phyloP scores from a whole-genome alignment of 2,329 filamentous ascomycete genomes.

The Coleophoma eucalyptorum region DNA sequence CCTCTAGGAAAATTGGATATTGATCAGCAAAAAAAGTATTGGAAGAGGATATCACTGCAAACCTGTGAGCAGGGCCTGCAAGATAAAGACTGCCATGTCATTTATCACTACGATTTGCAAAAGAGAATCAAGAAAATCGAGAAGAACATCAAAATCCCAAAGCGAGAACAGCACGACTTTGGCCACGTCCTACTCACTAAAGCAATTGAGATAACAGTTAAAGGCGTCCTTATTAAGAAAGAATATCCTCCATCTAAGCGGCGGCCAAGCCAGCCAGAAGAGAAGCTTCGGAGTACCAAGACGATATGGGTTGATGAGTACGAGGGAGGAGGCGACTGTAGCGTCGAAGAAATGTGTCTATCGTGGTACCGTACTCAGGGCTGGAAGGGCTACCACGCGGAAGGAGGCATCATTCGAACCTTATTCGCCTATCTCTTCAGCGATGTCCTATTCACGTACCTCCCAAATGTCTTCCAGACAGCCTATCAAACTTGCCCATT shows the following conservation, averaged over 20 bases:
- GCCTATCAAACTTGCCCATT: conserved; percentile 90
- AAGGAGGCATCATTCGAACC: conserved; percentile 89
- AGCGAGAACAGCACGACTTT: conserved; percentile 89
- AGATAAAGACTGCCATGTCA: conserved; percentile 84
- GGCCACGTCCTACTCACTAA: conserved; percentile 75
- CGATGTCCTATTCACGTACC: conserved; percentile 87
- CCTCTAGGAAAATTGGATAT: conserved; percentile 23
- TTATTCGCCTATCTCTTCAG: conserved; percentile 88
- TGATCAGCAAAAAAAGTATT: conserved; percentile 72
- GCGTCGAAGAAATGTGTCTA: conserved; percentile 92
- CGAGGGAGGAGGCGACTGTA: conserved; percentile 68
- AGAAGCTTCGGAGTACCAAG: conserved; percentile 52
- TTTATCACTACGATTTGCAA: conserved; percentile 91
- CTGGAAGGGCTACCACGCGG: conserved; percentile 93
- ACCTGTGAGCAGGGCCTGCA: conserved; percentile 88
- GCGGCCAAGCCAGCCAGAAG: conserved; percentile 11
- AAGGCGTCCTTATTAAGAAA: conserved; percentile 74
- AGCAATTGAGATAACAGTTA: conserved; percentile 69
- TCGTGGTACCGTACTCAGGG: conserved; percentile 75
- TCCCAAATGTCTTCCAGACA: conserved; percentile 97
- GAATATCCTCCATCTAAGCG: conserved; percentile 34
- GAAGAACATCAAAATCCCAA: conserved; percentile 75
- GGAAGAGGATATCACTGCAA: conserved; percentile 69
- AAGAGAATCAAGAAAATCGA: conserved; percentile 93
- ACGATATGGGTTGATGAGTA: conserved; percentile 84